A percentile compares a stretch with the other conserved stretches of the same genome.
phyloP scores from a whole-genome alignment of 768 basidiomycete genomes.

The Phylloporus arenicola region DNA sequence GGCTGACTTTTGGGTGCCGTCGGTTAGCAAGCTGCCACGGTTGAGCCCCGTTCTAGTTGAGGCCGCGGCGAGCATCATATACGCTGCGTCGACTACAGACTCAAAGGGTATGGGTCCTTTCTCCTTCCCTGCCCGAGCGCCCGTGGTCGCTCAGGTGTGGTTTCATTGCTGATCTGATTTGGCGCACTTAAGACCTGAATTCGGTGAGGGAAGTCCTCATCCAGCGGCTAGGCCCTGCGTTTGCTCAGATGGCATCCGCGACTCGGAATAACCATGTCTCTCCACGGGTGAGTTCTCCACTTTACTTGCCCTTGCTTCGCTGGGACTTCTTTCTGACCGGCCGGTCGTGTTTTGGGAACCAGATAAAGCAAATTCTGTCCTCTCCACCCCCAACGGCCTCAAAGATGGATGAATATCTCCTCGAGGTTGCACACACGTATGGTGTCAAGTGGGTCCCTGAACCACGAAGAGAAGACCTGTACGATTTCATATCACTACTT shows the following conservation, averaged over 20 bases:
- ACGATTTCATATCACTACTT: constrained; percentile 15
- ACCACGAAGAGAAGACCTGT: constrained; percentile 59
- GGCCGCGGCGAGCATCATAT: constrained; percentile 65
- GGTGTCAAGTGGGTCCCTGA: constrained; percentile 60
- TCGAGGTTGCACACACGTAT: constrained; percentile 47
- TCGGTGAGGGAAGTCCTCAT: constrained; percentile 49
- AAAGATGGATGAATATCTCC: constrained; percentile 52
- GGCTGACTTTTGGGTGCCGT: background rate
- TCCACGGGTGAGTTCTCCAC: constrained; percentile 34
- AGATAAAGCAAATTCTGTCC: constrained; percentile 51
- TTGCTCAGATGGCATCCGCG: constrained; percentile 45
- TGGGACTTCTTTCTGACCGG: constrained; percentile 1
- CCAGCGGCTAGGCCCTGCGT: constrained; percentile 53
- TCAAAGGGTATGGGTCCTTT: constrained; percentile 46
- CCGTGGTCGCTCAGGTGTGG: background rate
- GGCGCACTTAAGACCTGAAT: constrained; percentile 46
- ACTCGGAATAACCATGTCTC: constrained; percentile 55
- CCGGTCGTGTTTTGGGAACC: background rate
- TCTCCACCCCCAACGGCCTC: constrained; percentile 51
- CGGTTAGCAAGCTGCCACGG: constrained; percentile 26
- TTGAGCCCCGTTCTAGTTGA: constrained; percentile 54
- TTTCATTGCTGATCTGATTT: background rate
- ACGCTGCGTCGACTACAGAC: constrained; percentile 49
- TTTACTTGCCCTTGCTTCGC: background rate
- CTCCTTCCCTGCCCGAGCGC: background rate